phyloP scores from a whole-genome alignment of 345 rosid species.

The Erysimum cheiranthoides region DNA sequence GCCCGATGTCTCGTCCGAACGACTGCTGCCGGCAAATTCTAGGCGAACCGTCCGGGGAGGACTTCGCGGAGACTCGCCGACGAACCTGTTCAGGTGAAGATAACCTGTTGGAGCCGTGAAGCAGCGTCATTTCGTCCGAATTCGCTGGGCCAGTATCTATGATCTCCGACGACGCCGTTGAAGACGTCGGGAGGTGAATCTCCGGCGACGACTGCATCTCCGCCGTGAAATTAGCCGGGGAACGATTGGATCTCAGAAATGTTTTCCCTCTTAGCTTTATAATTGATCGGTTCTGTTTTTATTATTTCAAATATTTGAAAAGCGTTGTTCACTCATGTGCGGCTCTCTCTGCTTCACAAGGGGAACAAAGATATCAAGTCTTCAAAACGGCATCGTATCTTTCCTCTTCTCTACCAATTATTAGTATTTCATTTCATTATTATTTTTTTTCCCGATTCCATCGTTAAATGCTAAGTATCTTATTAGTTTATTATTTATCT shows the following conservation, averaged over 20 bases:
- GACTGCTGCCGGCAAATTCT: conserved; percentile 55
- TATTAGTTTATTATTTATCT: too few species aligned
- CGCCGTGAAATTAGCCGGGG: conserved; percentile 16
- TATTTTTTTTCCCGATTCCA: too few species aligned
- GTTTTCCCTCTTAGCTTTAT: neutral
- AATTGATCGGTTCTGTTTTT: neutral
- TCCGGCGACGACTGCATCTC: conserved; percentile 35
- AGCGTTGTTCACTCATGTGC: conserved; percentile 11
- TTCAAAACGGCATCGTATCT: neutral
- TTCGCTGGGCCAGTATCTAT: neutral
- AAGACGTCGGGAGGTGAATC: neutral
- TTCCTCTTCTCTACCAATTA: neutral
- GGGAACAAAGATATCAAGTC: neutral
- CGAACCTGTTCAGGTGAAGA: conserved; percentile 37
- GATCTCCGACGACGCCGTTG: conserved; percentile 17
- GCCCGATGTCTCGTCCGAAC: conserved; percentile 61
- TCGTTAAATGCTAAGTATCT: too few species aligned
- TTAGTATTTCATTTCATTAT: too few species aligned
- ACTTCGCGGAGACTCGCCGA: conserved; percentile 46
- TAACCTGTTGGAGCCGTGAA: conserved; percentile 25
- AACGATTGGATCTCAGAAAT: conserved; percentile 23
- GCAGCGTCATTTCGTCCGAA: conserved; percentile 15
- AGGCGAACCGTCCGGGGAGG: conserved; percentile 29
- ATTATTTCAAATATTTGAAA: conserved; percentile 23
- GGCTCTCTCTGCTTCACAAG: neutral